These are phyloP conservation scores for Blastobotrys chiropterorum DNA, from an alignment of 805 yeast genomes.

Conservation along the genomic window DNA sequence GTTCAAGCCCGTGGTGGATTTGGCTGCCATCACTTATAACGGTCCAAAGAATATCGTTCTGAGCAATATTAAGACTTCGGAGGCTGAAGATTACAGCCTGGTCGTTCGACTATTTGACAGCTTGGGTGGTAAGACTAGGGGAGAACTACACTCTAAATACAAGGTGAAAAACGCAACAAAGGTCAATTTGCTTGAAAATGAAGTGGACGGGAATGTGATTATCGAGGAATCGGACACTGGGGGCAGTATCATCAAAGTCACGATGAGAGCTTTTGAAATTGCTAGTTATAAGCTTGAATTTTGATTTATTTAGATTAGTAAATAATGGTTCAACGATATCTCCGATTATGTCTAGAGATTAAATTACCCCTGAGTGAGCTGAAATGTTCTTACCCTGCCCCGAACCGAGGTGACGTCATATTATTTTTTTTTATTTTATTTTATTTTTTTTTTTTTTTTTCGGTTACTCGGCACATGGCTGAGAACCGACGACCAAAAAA, in stretches of 20 bases:
- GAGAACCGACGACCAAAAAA: too few relatives aligned
- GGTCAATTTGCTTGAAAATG: conserved; percentile 34
- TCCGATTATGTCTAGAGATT: too few relatives aligned
- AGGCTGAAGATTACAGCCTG: conserved; percentile 61
- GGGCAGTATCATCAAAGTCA: conserved; percentile 33
- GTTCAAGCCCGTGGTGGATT: too few relatives aligned
- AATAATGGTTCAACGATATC: too few relatives aligned
- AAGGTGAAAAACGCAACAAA: conserved; percentile 44
- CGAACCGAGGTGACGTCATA: too few relatives aligned
- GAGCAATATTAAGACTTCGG: conserved; percentile 78
- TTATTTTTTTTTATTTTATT: too few relatives aligned
- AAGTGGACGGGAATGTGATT: conserved; percentile 20
- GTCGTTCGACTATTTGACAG: conserved; percentile 79
- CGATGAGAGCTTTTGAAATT: conserved; percentile 70
- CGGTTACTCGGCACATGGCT: too few relatives aligned
- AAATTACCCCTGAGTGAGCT: too few relatives aligned
- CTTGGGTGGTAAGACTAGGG: conserved; percentile 69
- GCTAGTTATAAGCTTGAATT: conserved; percentile 48
- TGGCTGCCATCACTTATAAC: conserved; percentile 27
- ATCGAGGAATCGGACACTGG: conserved; percentile 5
- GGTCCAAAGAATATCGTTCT: conserved; percentile 60
- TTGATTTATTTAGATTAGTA: background rate
- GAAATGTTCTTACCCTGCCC: too few relatives aligned
- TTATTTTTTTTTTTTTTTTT: too few relatives aligned
- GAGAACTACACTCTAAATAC: conserved; percentile 44